phyloP scores from a whole-genome alignment of 2,329 filamentous ascomycete species.

The Colletotrichum echinochloae region DNA sequence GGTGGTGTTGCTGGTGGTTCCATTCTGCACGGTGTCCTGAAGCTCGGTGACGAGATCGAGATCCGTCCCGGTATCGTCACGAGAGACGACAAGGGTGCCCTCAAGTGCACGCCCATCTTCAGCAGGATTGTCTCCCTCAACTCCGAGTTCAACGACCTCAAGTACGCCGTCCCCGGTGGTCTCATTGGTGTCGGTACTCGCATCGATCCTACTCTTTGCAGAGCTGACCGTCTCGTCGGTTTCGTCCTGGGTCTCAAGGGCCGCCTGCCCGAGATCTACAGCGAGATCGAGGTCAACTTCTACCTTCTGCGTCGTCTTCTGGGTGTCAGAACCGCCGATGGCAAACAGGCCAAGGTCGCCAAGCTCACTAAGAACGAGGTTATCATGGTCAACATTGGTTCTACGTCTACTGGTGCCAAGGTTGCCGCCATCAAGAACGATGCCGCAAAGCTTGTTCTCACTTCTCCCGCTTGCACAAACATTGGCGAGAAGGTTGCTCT shows the following conservation, averaged over 20 bases:
- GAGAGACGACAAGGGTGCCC: slow-evolving; percentile 91
- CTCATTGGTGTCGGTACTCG: slow-evolving; percentile 98
- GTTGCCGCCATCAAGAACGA: slow-evolving; percentile 97
- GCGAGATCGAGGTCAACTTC: slow-evolving; percentile 99
- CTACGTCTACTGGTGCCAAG: slow-evolving; percentile 96
- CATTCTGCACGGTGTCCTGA: slow-evolving; percentile 96
- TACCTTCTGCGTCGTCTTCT: slow-evolving; percentile 94
- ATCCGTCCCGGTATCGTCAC: slow-evolving; percentile 99
- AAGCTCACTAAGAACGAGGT: slow-evolving; percentile 99
- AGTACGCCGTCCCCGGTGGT: slow-evolving; percentile 97
- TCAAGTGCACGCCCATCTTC: slow-evolving; percentile 98
- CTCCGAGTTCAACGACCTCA: slow-evolving; percentile 95
- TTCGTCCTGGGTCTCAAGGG: slow-evolving; percentile 97
- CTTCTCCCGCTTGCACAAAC: slow-evolving; percentile 94
- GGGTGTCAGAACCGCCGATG: slow-evolving; percentile 96
- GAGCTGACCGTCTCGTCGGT: slow-evolving; percentile 98
- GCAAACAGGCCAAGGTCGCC: slow-evolving; percentile 99
- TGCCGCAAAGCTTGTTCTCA: slow-evolving; percentile 93
- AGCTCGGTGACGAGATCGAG: slow-evolving; percentile 97
- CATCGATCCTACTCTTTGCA: slow-evolving; percentile 96
- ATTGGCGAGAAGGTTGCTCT: slow-evolving; percentile 98
- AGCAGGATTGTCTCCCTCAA: slow-evolving; percentile 94
- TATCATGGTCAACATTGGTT: slow-evolving; percentile 99
- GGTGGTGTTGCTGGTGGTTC: slow-evolving; percentile 97
- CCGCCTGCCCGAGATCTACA: slow-evolving; percentile 95